phyloP scores from a whole-genome alignment of 768 basidiomycete genomes.

The Hortiboletus flavorubellus region DNA sequence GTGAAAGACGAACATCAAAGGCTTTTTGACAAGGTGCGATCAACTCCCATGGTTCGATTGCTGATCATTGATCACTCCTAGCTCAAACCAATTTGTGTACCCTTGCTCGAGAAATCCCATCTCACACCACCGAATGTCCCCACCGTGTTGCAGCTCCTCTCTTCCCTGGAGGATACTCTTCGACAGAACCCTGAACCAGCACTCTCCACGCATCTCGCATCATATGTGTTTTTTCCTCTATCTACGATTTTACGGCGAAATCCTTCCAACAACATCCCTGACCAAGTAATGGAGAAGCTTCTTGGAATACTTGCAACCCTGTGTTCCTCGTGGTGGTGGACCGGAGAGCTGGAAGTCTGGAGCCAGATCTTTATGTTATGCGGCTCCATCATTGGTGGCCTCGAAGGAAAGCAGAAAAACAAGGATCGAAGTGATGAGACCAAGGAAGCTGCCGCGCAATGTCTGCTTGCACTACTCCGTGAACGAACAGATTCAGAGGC shows the following conservation, averaged over 20 bases:
- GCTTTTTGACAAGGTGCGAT: slow-evolving; percentile 39
- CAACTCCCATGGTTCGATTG: background rate
- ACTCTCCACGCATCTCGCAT: slow-evolving; percentile 60
- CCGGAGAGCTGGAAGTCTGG: slow-evolving; percentile 69
- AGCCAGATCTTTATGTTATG: slow-evolving; percentile 82
- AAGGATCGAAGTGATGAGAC: slow-evolving; percentile 79
- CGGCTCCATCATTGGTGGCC: slow-evolving; percentile 58
- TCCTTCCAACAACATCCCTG: slow-evolving; percentile 61
- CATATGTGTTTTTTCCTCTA: slow-evolving; percentile 86
- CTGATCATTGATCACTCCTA: slow-evolving; percentile 12
- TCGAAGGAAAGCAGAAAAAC: slow-evolving; percentile 65
- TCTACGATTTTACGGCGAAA: slow-evolving; percentile 83
- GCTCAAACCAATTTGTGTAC: slow-evolving; percentile 76
- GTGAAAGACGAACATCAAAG: slow-evolving; percentile 22
- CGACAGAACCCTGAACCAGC: slow-evolving; percentile 37
- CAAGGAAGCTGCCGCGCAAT: slow-evolving; percentile 66
- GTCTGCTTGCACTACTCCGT: slow-evolving; percentile 62
- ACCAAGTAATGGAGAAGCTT: slow-evolving; percentile 75
- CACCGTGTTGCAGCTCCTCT: slow-evolving; percentile 48
- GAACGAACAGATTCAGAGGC: slow-evolving; percentile 44
- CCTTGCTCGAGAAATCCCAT: slow-evolving; percentile 67
- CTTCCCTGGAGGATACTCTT: slow-evolving; percentile 49
- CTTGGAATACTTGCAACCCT: slow-evolving; percentile 57
- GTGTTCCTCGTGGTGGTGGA: slow-evolving; percentile 82
- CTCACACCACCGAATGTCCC: slow-evolving; percentile 55